phyloP scores from a whole-genome alignment of 495 filamentous ascomycete species.

The Cairneyella variabilis region DNA sequence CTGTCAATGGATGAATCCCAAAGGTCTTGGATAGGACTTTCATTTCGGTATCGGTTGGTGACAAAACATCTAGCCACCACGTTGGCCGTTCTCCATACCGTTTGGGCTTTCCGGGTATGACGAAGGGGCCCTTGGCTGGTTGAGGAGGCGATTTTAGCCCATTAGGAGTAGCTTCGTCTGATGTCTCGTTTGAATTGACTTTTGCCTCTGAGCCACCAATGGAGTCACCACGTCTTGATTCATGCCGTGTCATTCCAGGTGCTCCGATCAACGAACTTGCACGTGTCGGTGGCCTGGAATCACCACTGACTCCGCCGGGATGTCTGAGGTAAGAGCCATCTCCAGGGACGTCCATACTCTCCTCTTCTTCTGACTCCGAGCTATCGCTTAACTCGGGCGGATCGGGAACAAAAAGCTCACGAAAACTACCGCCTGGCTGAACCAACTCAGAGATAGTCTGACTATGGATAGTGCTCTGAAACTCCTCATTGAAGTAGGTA shows the following conservation, averaged over 20 bases:
- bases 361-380: conserved; percentile 59
- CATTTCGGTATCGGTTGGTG: conserved; percentile 91
- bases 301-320: conserved; percentile 20
- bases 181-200: conserved; percentile 4
- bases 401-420: conserved; percentile 70
- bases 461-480: conserved; percentile 89
- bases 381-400: conserved; percentile 46
- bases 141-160: conserved; percentile 17
- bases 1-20: conserved; percentile 88
- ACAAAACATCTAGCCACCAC: conserved; percentile 92
- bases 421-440: conserved; percentile 77
- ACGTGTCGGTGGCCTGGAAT: conserved; percentile 20
- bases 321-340: conserved; percentile 19
- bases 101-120: conserved; percentile 45
- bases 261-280: conserved; percentile 16
- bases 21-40: conserved; percentile 87
- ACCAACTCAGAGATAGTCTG: conserved; percentile 90
- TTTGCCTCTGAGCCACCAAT: background rate
- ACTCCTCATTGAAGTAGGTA: conserved; percentile 98
- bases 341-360: conserved; percentile 23
- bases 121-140: conserved; percentile 13
- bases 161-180: conserved; percentile 20
- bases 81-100: conserved; percentile 85
- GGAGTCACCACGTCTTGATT: background rate
- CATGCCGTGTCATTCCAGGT: conserved; percentile 1